phyloP scores from a whole-genome alignment of 2,329 filamentous ascomycete species.

The Fusarium sp. region DNA sequence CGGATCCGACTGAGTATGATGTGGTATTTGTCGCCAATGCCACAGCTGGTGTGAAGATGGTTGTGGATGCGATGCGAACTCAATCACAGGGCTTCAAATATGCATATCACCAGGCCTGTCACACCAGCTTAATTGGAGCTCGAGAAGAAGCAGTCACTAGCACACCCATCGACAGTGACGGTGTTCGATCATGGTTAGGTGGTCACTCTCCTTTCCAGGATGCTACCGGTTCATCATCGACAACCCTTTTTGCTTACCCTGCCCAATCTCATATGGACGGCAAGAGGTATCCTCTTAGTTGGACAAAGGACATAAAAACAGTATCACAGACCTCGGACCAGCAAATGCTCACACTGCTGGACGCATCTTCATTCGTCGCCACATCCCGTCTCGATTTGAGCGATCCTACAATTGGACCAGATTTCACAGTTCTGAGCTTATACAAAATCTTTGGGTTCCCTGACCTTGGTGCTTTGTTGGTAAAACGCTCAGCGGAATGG shows the following conservation, averaged over 20 bases:
- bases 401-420: conserved; percentile 70
- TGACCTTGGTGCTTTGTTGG: conserved; percentile 85
- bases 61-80: conserved; percentile 80
- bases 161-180: conserved; percentile 72
- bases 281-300: conserved; percentile 75
- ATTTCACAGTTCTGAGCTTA: conserved; percentile 88
- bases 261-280: conserved; percentile 96
- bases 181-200: conserved; percentile 73
- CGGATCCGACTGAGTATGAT: conserved; percentile 84
- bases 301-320: conserved; percentile 65
- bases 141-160: conserved; percentile 75
- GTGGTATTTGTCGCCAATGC: conserved; percentile 93
- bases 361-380: conserved; percentile 84
- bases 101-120: conserved; percentile 83
- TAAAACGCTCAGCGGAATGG: conserved; percentile 75
- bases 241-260: conserved; percentile 78
- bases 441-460: conserved; percentile 99
- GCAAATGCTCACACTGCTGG: conserved; percentile 75
- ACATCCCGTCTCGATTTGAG: conserved; percentile 81
- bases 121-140: conserved; percentile 88
- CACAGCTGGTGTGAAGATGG: conserved; percentile 89
- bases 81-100: conserved; percentile 79
- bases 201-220: conserved; percentile 49
- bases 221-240: conserved; percentile 32
- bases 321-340: conserved; percentile 23